These are phyloP conservation scores for Pochonia chlamydosporia DNA, from an alignment of 2,329 filamentous ascomycete genomes.

Conservation along the genomic window DNA sequence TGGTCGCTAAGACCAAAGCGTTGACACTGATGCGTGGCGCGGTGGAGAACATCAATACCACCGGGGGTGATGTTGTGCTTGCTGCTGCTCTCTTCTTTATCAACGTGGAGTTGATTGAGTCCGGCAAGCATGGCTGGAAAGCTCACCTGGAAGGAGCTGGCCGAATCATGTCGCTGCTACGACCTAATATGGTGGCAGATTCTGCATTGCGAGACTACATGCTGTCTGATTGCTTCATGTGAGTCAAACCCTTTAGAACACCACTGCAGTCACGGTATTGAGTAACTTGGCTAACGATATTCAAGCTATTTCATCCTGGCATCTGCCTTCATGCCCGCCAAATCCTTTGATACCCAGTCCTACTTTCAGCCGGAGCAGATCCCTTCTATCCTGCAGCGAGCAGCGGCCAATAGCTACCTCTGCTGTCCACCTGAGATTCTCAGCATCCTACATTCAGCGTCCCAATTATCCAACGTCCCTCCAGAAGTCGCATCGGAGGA, in stretches of 20 bases:
- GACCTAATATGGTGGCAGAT: constrained; percentile 25
- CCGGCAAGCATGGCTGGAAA: constrained; percentile 41
- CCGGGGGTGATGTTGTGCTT: constrained; percentile 34
- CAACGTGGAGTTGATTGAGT: constrained; percentile 45
- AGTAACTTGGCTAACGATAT: not conserved
- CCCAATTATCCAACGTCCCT: constrained; percentile 29
- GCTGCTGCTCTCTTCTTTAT: constrained; percentile 44
- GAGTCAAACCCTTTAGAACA: constrained; percentile 16
- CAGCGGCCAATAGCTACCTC: constrained; percentile 39
- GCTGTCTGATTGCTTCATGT: constrained; percentile 43
- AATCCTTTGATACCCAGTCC: constrained; percentile 20
- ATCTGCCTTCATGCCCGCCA: constrained; percentile 34
- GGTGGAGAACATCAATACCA: constrained; percentile 29
- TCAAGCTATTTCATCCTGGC: constrained; percentile 39
- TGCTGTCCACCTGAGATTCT: constrained; percentile 40
- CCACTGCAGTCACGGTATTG: not conserved
- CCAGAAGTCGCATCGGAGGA: constrained; percentile 19
- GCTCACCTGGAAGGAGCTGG: constrained; percentile 41
- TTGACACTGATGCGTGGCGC: constrained; percentile 35
- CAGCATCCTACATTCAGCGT: constrained; percentile 36
- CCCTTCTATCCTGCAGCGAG: constrained; percentile 29
- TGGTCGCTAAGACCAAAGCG: constrained; percentile 40
- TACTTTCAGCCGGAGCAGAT: constrained; percentile 32
- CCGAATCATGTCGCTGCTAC: constrained; percentile 35
- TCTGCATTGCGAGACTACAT: constrained; percentile 37